Conservation (phyloP, 768 basidiomycete species). For the Omphalotus guepiniiformis region DNA sequence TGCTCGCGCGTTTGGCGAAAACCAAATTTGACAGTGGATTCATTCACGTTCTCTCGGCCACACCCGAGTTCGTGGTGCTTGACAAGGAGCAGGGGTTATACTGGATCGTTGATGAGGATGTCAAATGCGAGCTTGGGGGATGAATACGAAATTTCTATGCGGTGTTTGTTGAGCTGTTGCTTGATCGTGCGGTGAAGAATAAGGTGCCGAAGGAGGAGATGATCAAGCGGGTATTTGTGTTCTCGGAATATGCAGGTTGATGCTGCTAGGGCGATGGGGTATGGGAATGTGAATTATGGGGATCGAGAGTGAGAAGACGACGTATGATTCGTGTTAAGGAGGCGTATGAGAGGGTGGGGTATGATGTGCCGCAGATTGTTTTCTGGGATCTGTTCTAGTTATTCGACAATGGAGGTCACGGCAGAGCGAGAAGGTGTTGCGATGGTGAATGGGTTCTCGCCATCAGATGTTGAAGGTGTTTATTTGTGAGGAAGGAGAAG, state of each 20-base stretch:
- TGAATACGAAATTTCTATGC: slow-evolving; percentile 62
- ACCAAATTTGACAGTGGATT: slow-evolving; percentile 63
- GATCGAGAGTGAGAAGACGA: slow-evolving; percentile 71
- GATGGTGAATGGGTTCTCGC: slow-evolving; percentile 66
- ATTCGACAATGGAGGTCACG: slow-evolving; percentile 41
- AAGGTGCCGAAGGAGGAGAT: slow-evolving; percentile 63
- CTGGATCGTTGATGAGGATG: slow-evolving; percentile 37
- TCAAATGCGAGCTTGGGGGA: slow-evolving; percentile 34
- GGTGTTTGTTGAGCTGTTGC: slow-evolving; percentile 58
- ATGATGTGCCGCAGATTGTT: slow-evolving; percentile 69
- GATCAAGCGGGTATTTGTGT: slow-evolving; percentile 73
- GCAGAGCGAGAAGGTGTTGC: slow-evolving; percentile 58
- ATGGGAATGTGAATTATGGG: background rate
- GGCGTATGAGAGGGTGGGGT: slow-evolving; percentile 57
- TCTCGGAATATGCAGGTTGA: slow-evolving; percentile 83
- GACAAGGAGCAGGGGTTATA: slow-evolving; percentile 37
- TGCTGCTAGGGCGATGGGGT: slow-evolving; percentile 11
- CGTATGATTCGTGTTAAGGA: slow-evolving; percentile 51
- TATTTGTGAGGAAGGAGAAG: slow-evolving; percentile 51
- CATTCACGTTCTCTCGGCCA: slow-evolving; percentile 63
- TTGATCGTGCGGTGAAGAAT: slow-evolving; percentile 54
- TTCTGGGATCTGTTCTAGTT: slow-evolving; percentile 58
- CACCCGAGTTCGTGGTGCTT: slow-evolving; percentile 46
- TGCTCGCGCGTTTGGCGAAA: slow-evolving; percentile 57
- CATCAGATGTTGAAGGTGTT: slow-evolving; percentile 70